Evolutionary conservation across 352 stramenopile genomes (phyloP), one percentile per base, ranked within the genome.

Genomic region (Globisporangium yorkense): DNA sequence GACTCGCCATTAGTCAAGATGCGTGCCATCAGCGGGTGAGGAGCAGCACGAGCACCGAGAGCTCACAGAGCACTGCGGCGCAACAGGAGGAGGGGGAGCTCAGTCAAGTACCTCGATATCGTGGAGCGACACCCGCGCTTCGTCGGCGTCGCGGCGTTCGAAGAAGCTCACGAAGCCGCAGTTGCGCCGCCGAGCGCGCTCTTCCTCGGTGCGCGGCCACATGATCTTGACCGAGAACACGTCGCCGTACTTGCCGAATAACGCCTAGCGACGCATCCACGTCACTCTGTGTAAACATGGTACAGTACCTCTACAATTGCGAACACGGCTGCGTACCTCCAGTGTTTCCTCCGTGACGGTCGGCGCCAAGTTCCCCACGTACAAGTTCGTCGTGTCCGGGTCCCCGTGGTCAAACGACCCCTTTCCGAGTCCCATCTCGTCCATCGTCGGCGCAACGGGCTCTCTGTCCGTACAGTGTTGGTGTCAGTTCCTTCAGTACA

Each of bases 191-290:
- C 94, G 84, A 18, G 70, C 67, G 50, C 88, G 71, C 70, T 99
- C 96, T 67, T 98, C 94, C 41, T 96, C 82, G 0, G 87, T 97
- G 29, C 96, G 80, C n/a, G 96, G 96, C 95, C 95, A 99, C 96
- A 99, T 99, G 67, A 99, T 97, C 69, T 99, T 99, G 43, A 99
- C 82, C 40, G 88, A 98, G 75, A 97, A 92, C 31, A 98, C 80
- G 43, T 93, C 75, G 61, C 96, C 96, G 69, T 87, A 98, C 59
- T 80, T 72, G 47, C 77, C 67, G 78, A 98, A 98, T 39, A 91
- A 65, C 31, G 83, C 70, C 70, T 85, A 31, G 8, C n/a, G 41
- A 47, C 18, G n/a, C 40, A 45, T 6, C 37, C 33, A 39, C 39
- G 39, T 15, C 13, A 6, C 13, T 43, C 39, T 24, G 56, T 20